Base-by-base conservation (phyloP, 2,329 filamentous ascomycete genomes). In the Colletotrichum sp. region DNA sequence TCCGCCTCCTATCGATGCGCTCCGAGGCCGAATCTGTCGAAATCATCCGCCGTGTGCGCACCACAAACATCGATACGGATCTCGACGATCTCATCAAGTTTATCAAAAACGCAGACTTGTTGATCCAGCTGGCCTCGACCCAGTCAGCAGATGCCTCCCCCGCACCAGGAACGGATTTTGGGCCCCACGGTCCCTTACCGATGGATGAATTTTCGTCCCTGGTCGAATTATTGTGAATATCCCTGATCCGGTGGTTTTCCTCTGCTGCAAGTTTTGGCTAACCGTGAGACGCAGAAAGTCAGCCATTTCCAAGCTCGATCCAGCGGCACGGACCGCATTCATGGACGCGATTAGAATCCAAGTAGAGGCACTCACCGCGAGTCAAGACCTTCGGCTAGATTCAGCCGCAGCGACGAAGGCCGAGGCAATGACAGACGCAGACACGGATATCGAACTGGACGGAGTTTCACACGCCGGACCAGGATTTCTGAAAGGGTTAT, bases 21-120 rank as follows among this genome's bases (percentile, higher is more conserved):
- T 52, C 75, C n/a, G 77, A 78, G 18, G n/a, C 66, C 24, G 77
- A 78, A 28, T 77, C 77, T 1, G 26, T 77, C 28, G 77, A 72
- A 24, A 78, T 78, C n/a, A 68, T 78, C 6, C 69, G 75, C 10
- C 72, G 77, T 3, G 67, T 78, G 52, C 77, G 77, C 10, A 75
- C 39, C 15, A 26, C 72, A n/a, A 76, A 77, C 7, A 55, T 75
- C 4, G 44, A 72, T 3, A 72, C 72, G 9, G 77, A 74, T 8
- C 65, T 78, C 2, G 77, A 69, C 10, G 70, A 77, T 9, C 66
- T 78, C 4, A 34, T 78, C 63, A 75, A 70, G 32, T 76, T 78
- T 24, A 77, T 78, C n/a, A 77, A 76, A 4, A 70, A 75, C 32
- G 77, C 75, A n/a, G 77, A 78, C 48, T 15, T 78, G 13, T n/a